Percentiles rank a stretch among this genome's conserved stretches.
Conservation (phyloP, 2,329 filamentous ascomycete genomes). For the Clonostachys solani region DNA sequence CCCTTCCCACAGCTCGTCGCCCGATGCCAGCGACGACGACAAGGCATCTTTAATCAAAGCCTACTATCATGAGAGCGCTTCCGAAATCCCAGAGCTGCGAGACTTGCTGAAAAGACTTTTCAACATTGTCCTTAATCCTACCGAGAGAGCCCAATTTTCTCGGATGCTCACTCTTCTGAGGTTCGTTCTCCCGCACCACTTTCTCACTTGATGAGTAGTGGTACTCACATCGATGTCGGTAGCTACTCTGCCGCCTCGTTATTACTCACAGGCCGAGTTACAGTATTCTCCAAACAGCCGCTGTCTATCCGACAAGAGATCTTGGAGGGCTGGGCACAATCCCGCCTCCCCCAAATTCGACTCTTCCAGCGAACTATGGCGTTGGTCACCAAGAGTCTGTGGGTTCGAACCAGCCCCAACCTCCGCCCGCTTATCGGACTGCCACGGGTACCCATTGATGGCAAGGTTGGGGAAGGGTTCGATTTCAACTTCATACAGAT, state of each 20-base stretch:
- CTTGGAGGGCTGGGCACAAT: background rate
- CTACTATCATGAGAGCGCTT: too few species aligned
- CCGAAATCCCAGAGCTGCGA: too few species aligned
- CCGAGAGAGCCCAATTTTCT: too few species aligned
- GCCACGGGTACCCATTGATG: background rate
- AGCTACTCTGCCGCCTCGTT: background rate
- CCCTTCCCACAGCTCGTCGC: too few species aligned
- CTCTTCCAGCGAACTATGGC: background rate
- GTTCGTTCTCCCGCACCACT: too few species aligned
- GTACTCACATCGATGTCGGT: too few species aligned
- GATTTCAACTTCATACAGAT: slow-evolving; percentile 48
- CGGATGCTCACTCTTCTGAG: too few species aligned
- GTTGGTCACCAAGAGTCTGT: background rate
- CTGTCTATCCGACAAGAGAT: background rate
- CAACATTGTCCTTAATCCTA: too few species aligned
- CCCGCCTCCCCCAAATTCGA: background rate
- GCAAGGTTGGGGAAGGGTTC: background rate
- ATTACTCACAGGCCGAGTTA: background rate
- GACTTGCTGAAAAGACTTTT: too few species aligned
- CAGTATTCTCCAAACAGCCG: background rate
- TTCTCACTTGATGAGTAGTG: too few species aligned
- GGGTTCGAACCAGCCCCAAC: slow-evolving; percentile 1
- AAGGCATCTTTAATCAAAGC: too few species aligned
- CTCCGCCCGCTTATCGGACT: background rate
- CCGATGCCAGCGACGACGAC: too few species aligned